phyloP scores from a whole-genome alignment of 257 asterid genomes.

The Verbascum thapsus region DNA sequence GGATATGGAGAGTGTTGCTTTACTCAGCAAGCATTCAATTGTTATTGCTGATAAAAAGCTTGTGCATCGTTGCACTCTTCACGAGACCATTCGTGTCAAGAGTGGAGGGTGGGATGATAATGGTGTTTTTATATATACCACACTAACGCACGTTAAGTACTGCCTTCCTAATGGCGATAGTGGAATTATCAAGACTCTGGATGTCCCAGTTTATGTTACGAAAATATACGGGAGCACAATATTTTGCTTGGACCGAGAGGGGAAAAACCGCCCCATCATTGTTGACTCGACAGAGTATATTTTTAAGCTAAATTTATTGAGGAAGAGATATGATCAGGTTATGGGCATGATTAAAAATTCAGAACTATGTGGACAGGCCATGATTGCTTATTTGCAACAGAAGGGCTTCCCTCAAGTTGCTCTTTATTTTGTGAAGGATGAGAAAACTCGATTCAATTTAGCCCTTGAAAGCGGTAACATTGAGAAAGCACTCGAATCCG shows the following conservation, averaged over 20 bases:
- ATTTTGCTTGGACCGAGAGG: conserved; percentile 97
- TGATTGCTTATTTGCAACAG: conserved; percentile 98
- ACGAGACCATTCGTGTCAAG: conserved; percentile 97
- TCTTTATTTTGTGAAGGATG: conserved; percentile 95
- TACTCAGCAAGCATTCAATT: conserved; percentile 95
- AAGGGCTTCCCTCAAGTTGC: conserved; percentile 99
- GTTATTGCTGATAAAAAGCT: conserved; percentile 92
- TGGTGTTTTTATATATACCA: conserved; percentile 90
- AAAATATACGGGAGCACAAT: conserved; percentile 83
- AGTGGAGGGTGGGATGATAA: conserved; percentile 99
- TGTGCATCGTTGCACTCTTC: conserved; percentile 92
- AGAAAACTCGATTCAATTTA: conserved; percentile 80
- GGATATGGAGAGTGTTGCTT: conserved; percentile 95
- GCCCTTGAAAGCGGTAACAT: conserved; percentile 97
- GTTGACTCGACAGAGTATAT: conserved; percentile 90
- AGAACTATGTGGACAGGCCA: conserved; percentile 97
- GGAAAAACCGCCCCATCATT: conserved; percentile 86
- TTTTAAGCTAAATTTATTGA: conserved; percentile 72
- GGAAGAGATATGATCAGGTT: conserved; percentile 89
- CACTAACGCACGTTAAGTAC: conserved; percentile 91
- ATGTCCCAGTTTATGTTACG: conserved; percentile 84
- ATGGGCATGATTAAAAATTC: conserved; percentile 95
- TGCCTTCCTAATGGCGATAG: conserved; percentile 98
- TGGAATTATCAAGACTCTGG: conserved; percentile 93
- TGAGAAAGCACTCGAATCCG: conserved; percentile 90